Evolutionary conservation across 192 early-diverging fungal species (phyloP), one percentile per base, ranked within the genome.

Genomic region (Funneliformis mosseae): DNA sequence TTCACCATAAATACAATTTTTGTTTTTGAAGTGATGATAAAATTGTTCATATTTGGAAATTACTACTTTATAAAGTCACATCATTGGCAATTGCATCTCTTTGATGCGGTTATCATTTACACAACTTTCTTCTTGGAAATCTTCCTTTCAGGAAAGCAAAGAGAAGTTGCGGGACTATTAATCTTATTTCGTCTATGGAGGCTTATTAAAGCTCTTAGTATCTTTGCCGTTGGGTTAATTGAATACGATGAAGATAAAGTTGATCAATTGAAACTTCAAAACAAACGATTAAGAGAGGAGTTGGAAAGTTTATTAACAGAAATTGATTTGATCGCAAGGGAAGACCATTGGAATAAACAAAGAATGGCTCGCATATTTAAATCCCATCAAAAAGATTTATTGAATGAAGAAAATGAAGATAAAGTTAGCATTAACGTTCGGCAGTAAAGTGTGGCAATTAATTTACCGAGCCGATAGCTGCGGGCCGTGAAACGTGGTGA

Each of bases 121-220:
- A 81, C 85, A 25, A 89, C 87, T 7, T 87, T 90, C 78, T 25
- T 88, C 18, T 60, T 90, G 9, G 89, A 90, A 59, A 59, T 90
- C 18, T 79, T 83, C n/a, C 81, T 90, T 27, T 81, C 74, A 46
- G 89, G 89, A 72, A 88, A 87, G 8, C 85, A 89, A 38, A 82
- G 87, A 63, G 88, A 90, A 68, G 80, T 89, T 23, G 87, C 84
- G 10, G 83, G 85, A 33, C 80, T 90, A 6, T 80, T 90, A 67
- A 86, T 90, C 43, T 83, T 89, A 45, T 88, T 90, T 78, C 87
- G 89, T 79, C 78, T 89, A 18, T 90, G 89, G 89, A 81, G 89
- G 74, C 41, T 90, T 23, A 79, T 90, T 68, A 88, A 90, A 69
- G 82, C 87, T 38, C 81, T 86, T 16, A 86, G 86, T 33, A 79